Conservation (phyloP, 1,284 basidiomycete species). For the Peniophora sp. region DNA sequence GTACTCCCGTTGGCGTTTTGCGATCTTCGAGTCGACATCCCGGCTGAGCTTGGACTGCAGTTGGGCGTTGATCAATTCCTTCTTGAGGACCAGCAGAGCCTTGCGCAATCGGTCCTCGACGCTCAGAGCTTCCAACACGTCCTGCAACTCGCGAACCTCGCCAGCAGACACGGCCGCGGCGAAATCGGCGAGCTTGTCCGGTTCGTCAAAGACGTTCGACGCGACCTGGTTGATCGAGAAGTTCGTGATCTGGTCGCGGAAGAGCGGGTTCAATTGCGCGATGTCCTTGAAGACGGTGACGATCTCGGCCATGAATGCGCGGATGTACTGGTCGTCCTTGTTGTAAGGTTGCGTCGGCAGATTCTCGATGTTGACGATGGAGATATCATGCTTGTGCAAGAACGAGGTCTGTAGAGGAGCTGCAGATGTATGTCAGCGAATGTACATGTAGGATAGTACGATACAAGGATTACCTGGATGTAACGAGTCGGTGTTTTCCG, state of each 20-base stretch:
- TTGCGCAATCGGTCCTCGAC: constrained; percentile 90
- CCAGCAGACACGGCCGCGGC: constrained; percentile 94
- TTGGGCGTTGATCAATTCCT: constrained; percentile 97
- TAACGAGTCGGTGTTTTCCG: constrained; percentile 19
- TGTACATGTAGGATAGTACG: not conserved
- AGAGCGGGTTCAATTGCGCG: constrained; percentile 93
- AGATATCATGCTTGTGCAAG: constrained; percentile 84
- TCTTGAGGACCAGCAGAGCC: constrained; percentile 90
- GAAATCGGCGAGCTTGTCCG: constrained; percentile 97
- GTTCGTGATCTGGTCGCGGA: constrained; percentile 97
- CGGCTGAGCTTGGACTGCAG: constrained; percentile 91
- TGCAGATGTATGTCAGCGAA: constrained; percentile 11
- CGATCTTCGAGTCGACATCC: constrained; percentile 95
- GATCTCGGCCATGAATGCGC: constrained; percentile 95
- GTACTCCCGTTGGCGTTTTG: constrained; percentile 95
- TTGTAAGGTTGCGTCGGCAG: constrained; percentile 77
- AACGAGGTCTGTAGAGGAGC: constrained; percentile 81
- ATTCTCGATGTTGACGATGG: constrained; percentile 88
- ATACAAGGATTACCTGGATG: constrained; percentile 11
- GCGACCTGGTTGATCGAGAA: constrained; percentile 94
- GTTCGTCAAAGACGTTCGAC: constrained; percentile 97
- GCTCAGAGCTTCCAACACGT: constrained; percentile 82
- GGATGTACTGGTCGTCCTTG: constrained; percentile 90
- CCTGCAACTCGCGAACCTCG: constrained; percentile 87
- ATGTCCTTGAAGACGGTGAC: constrained; percentile 99